phyloP scores from a whole-genome alignment of 768 basidiomycete species.

The Mycena rosella region DNA sequence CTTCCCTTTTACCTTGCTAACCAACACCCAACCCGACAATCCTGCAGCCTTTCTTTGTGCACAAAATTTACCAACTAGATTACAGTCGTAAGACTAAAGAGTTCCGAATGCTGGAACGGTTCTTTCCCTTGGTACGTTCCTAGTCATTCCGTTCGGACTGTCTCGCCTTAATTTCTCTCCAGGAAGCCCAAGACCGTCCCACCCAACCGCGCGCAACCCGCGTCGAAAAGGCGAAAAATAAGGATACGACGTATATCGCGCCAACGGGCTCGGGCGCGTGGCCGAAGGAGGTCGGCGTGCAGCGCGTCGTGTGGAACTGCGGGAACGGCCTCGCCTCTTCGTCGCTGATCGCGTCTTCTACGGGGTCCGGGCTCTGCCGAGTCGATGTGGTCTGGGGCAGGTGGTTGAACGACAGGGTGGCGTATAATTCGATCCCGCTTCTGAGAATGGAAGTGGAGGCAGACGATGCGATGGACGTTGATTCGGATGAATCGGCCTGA shows the following conservation, averaged over 20 bases:
- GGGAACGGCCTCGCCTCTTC: conserved; percentile 73
- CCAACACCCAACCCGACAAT: not conserved
- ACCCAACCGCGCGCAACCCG: conserved; percentile 54
- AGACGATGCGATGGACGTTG: conserved; percentile 57
- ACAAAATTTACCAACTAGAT: conserved; percentile 89
- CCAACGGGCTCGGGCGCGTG: conserved; percentile 74
- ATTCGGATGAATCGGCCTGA: conserved; percentile 52
- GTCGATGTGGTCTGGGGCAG: conserved; percentile 86
- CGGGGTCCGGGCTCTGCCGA: conserved; percentile 87
- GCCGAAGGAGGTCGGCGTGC: conserved; percentile 82
- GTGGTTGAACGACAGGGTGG: conserved; percentile 75
- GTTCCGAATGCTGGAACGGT: conserved; percentile 90
- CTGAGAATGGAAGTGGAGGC: conserved; percentile 72
- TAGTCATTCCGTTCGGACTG: not conserved
- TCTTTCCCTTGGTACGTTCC: conserved; percentile 76
- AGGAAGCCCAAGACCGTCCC: conserved; percentile 67
- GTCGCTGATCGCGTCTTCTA: conserved; percentile 79
- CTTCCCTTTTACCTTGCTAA: not conserved
- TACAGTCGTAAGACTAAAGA: conserved; percentile 81
- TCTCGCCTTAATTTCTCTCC: conserved; percentile 2
- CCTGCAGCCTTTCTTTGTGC: conserved; percentile 79
- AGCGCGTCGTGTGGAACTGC: conserved; percentile 86
- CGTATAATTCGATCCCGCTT: conserved; percentile 72
- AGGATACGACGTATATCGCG: conserved; percentile 45
- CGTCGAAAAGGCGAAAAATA: conserved; percentile 47